Evolutionary conservation across 495 filamentous ascomycete genomes (phyloP).

Genomic region (Aspergillus hancockii): DNA sequence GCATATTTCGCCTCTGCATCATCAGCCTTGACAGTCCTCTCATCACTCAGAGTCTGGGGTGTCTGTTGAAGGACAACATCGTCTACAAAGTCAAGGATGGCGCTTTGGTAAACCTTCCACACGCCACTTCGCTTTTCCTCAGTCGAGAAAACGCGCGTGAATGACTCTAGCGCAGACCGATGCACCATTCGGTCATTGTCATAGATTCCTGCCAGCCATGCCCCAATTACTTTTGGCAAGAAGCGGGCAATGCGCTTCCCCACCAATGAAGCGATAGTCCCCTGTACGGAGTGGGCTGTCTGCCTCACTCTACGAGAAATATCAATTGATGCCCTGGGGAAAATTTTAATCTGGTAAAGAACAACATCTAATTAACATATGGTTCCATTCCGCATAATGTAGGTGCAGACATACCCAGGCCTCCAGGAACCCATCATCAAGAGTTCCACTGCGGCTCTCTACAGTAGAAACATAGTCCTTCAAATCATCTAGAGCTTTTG

Average conservation of each 20-base stretch:
- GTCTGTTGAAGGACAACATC: slow-evolving; percentile 77
- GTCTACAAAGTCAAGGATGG: slow-evolving; percentile 77
- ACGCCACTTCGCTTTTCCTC: slow-evolving; percentile 75
- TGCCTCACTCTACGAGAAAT: slow-evolving; percentile 84
- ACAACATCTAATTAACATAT: slow-evolving; percentile 22
- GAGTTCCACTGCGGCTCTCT: slow-evolving; percentile 47
- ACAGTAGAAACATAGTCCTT: slow-evolving; percentile 58
- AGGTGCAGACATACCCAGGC: slow-evolving; percentile 72
- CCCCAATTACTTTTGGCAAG: slow-evolving; percentile 72
- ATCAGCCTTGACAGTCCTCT: slow-evolving; percentile 77
- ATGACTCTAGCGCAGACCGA: slow-evolving; percentile 70
- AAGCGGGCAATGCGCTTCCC: slow-evolving; percentile 79
- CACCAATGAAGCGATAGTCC: slow-evolving; percentile 66
- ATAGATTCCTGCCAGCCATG: slow-evolving; percentile 86
- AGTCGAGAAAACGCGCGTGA: slow-evolving; percentile 71
- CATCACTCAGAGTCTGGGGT: slow-evolving; percentile 79
- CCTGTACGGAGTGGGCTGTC: slow-evolving; percentile 73
- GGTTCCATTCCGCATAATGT: slow-evolving; percentile 7
- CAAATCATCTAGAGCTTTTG: slow-evolving; percentile 90
- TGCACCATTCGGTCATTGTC: slow-evolving; percentile 77
- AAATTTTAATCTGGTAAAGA: slow-evolving; percentile 70
- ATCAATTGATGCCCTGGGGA: slow-evolving; percentile 86
- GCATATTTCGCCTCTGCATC: slow-evolving; percentile 83
- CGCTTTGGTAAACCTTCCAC: slow-evolving; percentile 72
- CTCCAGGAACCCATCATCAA: slow-evolving; percentile 76